Evolutionary conservation across 2,329 filamentous ascomycete species (phyloP).

Genomic region (Thermoascus crustaceus): DNA sequence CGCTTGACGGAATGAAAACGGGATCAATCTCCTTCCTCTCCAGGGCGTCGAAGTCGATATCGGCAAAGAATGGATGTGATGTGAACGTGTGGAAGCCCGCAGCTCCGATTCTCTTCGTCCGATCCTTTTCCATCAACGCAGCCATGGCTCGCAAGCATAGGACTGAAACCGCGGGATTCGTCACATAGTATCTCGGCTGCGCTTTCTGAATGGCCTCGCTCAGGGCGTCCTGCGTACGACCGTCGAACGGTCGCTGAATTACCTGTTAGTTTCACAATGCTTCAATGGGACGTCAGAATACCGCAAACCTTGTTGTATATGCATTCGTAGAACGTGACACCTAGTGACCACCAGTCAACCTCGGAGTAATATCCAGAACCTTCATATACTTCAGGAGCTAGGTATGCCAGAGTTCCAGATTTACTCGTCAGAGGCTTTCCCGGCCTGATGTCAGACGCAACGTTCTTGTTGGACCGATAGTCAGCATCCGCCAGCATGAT

Average conservation of each 20-base stretch:
- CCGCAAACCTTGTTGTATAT: conserved; percentile 86
- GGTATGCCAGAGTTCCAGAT: conserved; percentile 89
- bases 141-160: conserved; percentile 84
- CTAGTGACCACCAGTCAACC: conserved; percentile 97
- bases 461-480: conserved; percentile 55
- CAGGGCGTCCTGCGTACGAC: conserved; percentile 72
- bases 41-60: conserved; percentile 74
- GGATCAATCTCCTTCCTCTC: conserved; percentile 84
- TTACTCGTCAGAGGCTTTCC: conserved; percentile 84
- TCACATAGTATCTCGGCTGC: conserved; percentile 82
- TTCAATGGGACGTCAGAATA: background rate
- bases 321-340: conserved; percentile 98
- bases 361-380: conserved; percentile 82
- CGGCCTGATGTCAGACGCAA: conserved; percentile 84
- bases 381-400: conserved; percentile 90
- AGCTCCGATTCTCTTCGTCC: conserved; percentile 72
- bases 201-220: conserved; percentile 73
- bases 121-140: conserved; percentile 72
- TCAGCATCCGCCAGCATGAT: conserved; percentile 12
- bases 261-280: conserved; percentile 22
- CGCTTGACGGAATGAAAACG: conserved; percentile 84
- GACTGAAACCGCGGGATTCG: conserved; percentile 79
- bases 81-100: conserved; percentile 76
- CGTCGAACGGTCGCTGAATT: conserved; percentile 78
- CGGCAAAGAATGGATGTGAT: conserved; percentile 79